Percentiles rank a stretch among this genome's conserved stretches.
Conservation (phyloP, 2,329 filamentous ascomycete genomes). For the Phyllosticta ampelicida region DNA sequence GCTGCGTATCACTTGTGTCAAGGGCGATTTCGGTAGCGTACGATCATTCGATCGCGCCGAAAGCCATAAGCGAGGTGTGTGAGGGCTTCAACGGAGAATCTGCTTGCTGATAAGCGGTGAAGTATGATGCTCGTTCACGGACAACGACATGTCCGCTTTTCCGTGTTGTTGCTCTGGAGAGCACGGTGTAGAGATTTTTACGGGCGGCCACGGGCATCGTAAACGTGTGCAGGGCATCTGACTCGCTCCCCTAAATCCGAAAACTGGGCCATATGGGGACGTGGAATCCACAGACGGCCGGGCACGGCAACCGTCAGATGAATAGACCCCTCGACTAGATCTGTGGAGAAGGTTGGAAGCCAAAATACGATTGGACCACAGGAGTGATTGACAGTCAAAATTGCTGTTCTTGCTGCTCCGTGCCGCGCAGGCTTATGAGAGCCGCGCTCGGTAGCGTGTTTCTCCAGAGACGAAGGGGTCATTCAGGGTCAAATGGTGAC, state of each 20-base stretch:
- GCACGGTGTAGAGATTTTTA: background rate
- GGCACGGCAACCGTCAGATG: background rate
- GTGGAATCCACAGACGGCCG: background rate
- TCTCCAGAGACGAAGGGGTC: background rate
- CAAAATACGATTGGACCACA: background rate
- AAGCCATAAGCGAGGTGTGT: background rate
- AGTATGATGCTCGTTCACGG: background rate
- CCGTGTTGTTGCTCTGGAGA: background rate
- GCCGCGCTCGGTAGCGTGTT: background rate
- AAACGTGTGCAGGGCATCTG: background rate
- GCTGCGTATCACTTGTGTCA: background rate
- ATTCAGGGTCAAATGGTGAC: background rate
- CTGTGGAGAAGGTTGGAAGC: background rate
- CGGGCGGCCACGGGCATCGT: background rate
- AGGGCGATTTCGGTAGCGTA: background rate
- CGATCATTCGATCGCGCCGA: background rate
- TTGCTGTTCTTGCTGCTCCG: background rate
- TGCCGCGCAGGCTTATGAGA: background rate
- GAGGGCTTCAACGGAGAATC: background rate
- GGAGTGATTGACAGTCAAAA: background rate
- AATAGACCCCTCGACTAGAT: background rate
- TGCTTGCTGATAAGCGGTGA: background rate
- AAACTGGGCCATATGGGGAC: background rate
- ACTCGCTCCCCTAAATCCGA: background rate
- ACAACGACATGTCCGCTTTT: background rate